These are phyloP conservation scores for Larix kaempferi DNA, from an alignment of 75 land plant species.

Conservation along the genomic window DNA sequence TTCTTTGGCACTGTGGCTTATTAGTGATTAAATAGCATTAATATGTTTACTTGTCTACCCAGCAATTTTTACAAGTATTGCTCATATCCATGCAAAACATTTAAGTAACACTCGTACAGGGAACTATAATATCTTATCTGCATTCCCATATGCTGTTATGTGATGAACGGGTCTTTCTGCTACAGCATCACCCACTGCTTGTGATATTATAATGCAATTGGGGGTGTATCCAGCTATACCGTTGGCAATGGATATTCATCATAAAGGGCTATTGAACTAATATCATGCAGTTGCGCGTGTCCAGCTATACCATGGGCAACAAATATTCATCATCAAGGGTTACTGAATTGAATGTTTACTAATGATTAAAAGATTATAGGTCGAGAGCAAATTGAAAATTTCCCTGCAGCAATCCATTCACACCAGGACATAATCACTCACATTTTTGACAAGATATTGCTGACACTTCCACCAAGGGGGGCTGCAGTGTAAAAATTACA, in stretches of 20 bases:
- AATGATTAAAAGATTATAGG: not conserved
- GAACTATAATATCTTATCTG: not conserved
- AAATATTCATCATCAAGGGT: not conserved
- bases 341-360: not conserved
- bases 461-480: slow-evolving; percentile 1
- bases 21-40: no score
- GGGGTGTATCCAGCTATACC: not conserved
- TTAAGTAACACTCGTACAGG: not conserved
- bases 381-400: not conserved
- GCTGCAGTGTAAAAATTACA: slow-evolving; percentile 2
- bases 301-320: not conserved
- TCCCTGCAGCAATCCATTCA: not conserved
- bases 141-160: not conserved
- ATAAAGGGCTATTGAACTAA: not conserved
- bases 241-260: not conserved
- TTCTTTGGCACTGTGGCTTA: no score
- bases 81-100: not conserved
- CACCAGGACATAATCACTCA: not conserved
- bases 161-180: not conserved
- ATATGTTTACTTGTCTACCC: no score
- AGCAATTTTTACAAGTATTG: not conserved
- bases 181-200: not conserved
- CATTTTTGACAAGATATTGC: not conserved
- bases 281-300: not conserved
- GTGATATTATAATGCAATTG: not conserved